phyloP scores from a whole-genome alignment of 352 stramenopile genomes.

The Phytophthora cryptogea region DNA sequence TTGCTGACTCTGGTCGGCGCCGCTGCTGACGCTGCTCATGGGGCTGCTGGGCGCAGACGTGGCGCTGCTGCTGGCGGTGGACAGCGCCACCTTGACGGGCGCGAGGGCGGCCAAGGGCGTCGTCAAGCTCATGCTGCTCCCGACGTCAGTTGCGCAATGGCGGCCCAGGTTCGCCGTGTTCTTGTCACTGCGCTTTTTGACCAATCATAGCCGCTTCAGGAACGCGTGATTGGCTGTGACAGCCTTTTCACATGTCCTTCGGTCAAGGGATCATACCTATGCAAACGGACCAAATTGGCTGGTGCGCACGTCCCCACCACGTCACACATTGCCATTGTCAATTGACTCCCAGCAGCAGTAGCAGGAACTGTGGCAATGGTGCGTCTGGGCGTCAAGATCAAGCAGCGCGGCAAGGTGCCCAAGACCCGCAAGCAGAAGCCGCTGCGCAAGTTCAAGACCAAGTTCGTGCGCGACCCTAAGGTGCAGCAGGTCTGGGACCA shows the following conservation, averaged over 20 bases:
- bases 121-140: constrained; percentile 7
- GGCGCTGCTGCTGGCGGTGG: constrained; percentile 25
- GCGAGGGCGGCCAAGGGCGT: neutral
- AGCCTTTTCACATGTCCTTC: constrained; percentile 3
- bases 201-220: constrained; percentile 21
- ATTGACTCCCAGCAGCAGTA: constrained; percentile 1
- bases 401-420: constrained; percentile 69
- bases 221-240: constrained; percentile 21
- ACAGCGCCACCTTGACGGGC: constrained; percentile 18
- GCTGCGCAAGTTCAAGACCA: constrained; percentile 73
- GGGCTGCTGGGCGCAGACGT: constrained; percentile 32
- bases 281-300: constrained; percentile 11
- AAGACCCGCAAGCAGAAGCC: constrained; percentile 73
- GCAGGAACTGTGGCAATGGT: constrained; percentile 28
- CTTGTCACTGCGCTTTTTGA: neutral
- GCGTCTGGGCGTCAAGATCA: constrained; percentile 59
- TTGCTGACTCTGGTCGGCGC: constrained; percentile 28
- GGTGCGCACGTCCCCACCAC: constrained; percentile 17
- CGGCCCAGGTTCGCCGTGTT: neutral
- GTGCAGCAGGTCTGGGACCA: constrained; percentile 82
- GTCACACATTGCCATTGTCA: constrained; percentile 25
- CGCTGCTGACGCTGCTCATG: constrained; percentile 24
- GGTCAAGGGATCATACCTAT: constrained; percentile 3
- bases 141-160: constrained; percentile 15
- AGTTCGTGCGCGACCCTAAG: constrained; percentile 71